Conservation (phyloP, 768 basidiomycete species). For the Mrakia blollopis region DNA sequence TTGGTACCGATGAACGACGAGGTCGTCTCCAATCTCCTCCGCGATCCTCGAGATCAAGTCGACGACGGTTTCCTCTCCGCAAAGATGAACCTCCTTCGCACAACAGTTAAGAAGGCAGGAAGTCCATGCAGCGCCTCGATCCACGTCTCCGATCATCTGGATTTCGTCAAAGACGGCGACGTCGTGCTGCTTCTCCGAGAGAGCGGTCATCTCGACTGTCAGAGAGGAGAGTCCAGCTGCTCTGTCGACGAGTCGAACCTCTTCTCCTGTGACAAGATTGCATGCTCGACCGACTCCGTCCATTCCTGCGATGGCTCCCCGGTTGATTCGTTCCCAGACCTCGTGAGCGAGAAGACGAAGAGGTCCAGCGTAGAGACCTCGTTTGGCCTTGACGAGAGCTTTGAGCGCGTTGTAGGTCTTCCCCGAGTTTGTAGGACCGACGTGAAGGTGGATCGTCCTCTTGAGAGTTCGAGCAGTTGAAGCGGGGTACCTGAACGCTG, state of each 20-base stretch:
- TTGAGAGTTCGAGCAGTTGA: constrained; percentile 55
- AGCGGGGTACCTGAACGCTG: constrained; percentile 36
- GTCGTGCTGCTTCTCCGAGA: constrained; percentile 32
- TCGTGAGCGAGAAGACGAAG: constrained; percentile 90
- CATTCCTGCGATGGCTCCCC: constrained; percentile 73
- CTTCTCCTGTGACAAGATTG: constrained; percentile 90
- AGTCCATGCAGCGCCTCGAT: constrained; percentile 80
- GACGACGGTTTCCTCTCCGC: constrained; percentile 89
- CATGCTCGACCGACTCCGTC: constrained; percentile 62
- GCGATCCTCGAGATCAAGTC: constrained; percentile 67
- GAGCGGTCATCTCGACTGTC: constrained; percentile 86
- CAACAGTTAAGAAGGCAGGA: constrained; percentile 66
- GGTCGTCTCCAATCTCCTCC: constrained; percentile 72
- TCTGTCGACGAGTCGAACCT: constrained; percentile 63
- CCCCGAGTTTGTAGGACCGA: constrained; percentile 95
- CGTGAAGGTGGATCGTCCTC: constrained; percentile 85
- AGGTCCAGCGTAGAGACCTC: constrained; percentile 85
- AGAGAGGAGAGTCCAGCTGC: constrained; percentile 62
- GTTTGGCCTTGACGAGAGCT: constrained; percentile 67
- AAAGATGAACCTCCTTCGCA: constrained; percentile 83
- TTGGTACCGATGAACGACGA: constrained; percentile 74
- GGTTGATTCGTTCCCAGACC: constrained; percentile 84
- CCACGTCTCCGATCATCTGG: constrained; percentile 79
- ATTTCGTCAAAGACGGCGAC: constrained; percentile 96
- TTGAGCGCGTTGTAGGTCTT: constrained; percentile 92